These are phyloP conservation scores for Phaeosphaeria sp. DNA, from an alignment of 2,329 filamentous ascomycete genomes.

Conservation along the genomic window DNA sequence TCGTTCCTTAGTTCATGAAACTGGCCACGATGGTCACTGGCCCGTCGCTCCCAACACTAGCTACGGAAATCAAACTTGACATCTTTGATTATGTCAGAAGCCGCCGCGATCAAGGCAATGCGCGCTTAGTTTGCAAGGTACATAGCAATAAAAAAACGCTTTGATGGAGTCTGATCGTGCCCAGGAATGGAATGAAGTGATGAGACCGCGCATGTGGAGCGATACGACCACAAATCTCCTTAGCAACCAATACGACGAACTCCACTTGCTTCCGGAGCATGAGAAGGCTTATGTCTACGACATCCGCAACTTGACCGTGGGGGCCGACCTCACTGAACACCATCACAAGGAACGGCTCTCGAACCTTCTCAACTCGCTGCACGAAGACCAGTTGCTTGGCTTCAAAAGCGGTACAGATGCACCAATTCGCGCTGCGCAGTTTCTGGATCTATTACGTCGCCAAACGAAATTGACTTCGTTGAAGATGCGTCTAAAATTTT, in stretches of 20 bases:
- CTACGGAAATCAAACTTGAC: background rate
- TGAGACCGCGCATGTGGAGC: background rate
- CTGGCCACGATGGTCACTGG: background rate
- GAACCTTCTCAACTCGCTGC: background rate
- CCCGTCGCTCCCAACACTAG: background rate
- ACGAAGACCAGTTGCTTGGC: background rate
- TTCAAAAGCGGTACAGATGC: background rate
- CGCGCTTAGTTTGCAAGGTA: background rate
- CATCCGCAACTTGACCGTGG: background rate
- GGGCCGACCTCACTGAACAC: background rate
- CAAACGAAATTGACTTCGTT: background rate
- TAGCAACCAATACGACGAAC: background rate
- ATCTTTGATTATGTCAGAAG: background rate
- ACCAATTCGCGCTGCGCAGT: background rate
- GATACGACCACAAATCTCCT: background rate
- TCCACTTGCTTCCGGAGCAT: background rate
- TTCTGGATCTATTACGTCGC: background rate
- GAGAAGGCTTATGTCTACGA: background rate
- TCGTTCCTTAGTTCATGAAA: background rate
- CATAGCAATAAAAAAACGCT: background rate
- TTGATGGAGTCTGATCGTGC: background rate
- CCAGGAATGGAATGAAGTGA: background rate
- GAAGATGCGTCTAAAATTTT: background rate
- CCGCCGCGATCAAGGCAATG: background rate
- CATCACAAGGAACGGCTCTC: background rate